Conservation (phyloP, 2,329 filamentous ascomycete genomes). For the Arthrobotrys megalospora region DNA sequence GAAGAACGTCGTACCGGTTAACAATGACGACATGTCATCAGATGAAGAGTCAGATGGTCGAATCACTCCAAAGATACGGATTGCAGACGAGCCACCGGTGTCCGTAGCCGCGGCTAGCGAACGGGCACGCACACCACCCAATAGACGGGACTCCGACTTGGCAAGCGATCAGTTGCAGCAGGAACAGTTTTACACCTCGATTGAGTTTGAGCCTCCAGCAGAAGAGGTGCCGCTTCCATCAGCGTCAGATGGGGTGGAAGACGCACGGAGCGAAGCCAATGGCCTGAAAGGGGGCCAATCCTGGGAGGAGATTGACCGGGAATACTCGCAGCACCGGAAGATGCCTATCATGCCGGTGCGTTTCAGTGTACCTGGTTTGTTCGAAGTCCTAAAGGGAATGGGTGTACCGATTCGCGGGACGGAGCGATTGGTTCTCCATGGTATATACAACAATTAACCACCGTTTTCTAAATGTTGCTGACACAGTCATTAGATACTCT, state of each 20-base stretch:
- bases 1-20: slow-evolving; percentile 38
- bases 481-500: slow-evolving; percentile 23
- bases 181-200: slow-evolving; percentile 53
- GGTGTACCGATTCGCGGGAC: slow-evolving; percentile 49
- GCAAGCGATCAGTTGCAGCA: slow-evolving; percentile 47
- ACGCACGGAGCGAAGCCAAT: slow-evolving; percentile 11
- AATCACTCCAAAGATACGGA: slow-evolving; percentile 48
- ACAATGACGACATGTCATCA: slow-evolving; percentile 29
- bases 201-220: slow-evolving; percentile 41
- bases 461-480: background rate
- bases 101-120: slow-evolving; percentile 20
- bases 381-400: slow-evolving; percentile 47
- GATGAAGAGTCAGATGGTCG: slow-evolving; percentile 56
- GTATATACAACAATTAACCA: background rate
- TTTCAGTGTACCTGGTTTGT: slow-evolving; percentile 44
- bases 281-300: slow-evolving; percentile 14
- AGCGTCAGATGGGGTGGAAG: slow-evolving; percentile 31
- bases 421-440: slow-evolving; percentile 37
- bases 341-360: slow-evolving; percentile 29
- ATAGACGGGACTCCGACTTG: slow-evolving; percentile 15
- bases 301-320: slow-evolving; percentile 55
- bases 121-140: slow-evolving; percentile 35
- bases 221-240: slow-evolving; percentile 24
- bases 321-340: slow-evolving; percentile 44
- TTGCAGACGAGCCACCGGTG: slow-evolving; percentile 30